A percentile compares a stretch with the other conserved stretches of the same genome.
phyloP scores from a whole-genome alignment of 768 basidiomycete species.

The Thelephora ganbajun region DNA sequence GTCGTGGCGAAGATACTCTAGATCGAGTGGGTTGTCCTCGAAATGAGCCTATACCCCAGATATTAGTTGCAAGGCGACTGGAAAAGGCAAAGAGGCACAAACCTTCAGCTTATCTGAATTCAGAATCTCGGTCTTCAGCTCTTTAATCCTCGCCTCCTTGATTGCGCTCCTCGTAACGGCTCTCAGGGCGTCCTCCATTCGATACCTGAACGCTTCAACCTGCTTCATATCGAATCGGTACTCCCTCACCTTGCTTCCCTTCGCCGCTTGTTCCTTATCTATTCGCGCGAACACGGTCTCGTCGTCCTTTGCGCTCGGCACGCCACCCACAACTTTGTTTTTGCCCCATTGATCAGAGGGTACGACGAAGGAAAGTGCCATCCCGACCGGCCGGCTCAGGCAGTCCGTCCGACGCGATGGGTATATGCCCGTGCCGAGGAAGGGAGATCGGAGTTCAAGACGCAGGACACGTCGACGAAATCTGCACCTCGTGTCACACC shows the following conservation, averaged over 20 bases:
- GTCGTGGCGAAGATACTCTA: constrained; percentile 88
- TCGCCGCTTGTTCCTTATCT: constrained; percentile 54
- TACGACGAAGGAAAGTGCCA: constrained; percentile 83
- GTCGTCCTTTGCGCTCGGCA: constrained; percentile 61
- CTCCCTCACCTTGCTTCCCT: constrained; percentile 55
- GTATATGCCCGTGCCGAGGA: constrained; percentile 77
- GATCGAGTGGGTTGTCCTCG: constrained; percentile 89
- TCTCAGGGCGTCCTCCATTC: constrained; percentile 92
- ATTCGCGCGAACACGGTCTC: constrained; percentile 68
- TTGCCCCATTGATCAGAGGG: constrained; percentile 54
- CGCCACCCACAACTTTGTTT: constrained; percentile 55
- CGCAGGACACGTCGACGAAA: constrained; percentile 93
- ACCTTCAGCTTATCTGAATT: constrained; percentile 97
- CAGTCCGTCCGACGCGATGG: constrained; percentile 92
- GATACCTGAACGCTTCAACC: constrained; percentile 93
- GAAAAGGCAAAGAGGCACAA: constrained; percentile 8
- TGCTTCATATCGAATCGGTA: constrained; percentile 93
- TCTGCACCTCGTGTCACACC: constrained; percentile 94
- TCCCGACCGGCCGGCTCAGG: constrained; percentile 91
- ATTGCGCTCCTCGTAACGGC: constrained; percentile 78
- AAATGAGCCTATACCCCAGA: constrained; percentile 68
- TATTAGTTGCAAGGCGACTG: not conserved
- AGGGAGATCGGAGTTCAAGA: constrained; percentile 98
- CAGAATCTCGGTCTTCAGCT: constrained; percentile 83
- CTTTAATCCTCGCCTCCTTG: constrained; percentile 85